Base-by-base conservation (phyloP, 2,329 filamentous ascomycete genomes). In the Colletotrichum ledebouriae region DNA sequence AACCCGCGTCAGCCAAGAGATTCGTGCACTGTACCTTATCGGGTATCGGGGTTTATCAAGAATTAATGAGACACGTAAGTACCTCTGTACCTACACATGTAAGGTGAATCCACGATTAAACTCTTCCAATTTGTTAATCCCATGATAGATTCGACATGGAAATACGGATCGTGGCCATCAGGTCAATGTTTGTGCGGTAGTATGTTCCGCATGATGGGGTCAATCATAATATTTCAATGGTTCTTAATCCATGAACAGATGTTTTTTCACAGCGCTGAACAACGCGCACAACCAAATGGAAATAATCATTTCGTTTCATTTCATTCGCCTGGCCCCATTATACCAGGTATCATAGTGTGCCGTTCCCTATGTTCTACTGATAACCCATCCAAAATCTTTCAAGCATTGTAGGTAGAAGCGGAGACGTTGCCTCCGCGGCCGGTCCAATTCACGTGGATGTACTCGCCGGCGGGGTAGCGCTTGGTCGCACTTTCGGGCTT, bases 401-500 rank as follows among this genome's bases (percentile, higher is more conserved):
- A 98, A 87, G 93, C 96, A 85, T 94, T 92, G 89, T 99, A 99
- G 75, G 94, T 98, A 59, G 94, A 97, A 77, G 96, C 96, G 75
- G 94, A 97, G 73, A 99, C 92, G 80, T 98, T 96, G 79, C 96
- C 96, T 80, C 96, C 96, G 81, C 96, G 92, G 77, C 96, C 96
- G 75, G 96, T 99, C 96, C 96, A 99, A 93, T 99, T 99, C 83
- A 98, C 94, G 89, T 99, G 96, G 80, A 95, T 96, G 82, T 98
- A 90, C 85, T 94, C 85, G 82, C 91, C 94, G 75, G 87, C 89
- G 73, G 90, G 91, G 86, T 97, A 97, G 84, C 94, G 94, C 67
- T 86, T 89, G 81, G 77, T 92, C 75, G 92, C 92, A 73, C 75
- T 78, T 84, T 95, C 92, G 70, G 93, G 92, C 91, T 96, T 95